Percentiles rank a stretch among this genome's conserved stretches.
Conservation (phyloP, 345 rosid species). For the Boechera retrofracta region DNA sequence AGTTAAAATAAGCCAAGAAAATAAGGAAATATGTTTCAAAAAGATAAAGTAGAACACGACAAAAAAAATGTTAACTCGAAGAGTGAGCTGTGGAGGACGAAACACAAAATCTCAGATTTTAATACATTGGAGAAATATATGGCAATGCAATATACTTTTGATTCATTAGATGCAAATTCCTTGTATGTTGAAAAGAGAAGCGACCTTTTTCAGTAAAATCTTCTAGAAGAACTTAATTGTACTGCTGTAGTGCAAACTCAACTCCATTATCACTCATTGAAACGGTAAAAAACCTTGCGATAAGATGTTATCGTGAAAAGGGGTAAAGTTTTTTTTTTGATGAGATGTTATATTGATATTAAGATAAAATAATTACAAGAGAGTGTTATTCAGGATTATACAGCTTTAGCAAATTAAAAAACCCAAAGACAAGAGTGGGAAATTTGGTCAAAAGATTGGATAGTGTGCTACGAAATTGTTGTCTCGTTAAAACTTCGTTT, state of each 20-base stretch:
- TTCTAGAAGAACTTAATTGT: slow-evolving; percentile 29
- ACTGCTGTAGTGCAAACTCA: neutral
- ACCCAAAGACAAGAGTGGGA: too few species aligned
- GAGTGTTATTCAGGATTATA: too few species aligned
- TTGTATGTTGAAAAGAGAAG: slow-evolving; percentile 24
- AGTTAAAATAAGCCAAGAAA: slow-evolving; percentile 18
- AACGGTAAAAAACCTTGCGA: neutral
- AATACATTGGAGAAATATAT: slow-evolving; percentile 47
- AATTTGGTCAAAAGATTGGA: too few species aligned
- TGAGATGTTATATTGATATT: too few species aligned
- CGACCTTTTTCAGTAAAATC: slow-evolving; percentile 19
- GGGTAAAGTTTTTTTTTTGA: neutral
- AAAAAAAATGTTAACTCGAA: slow-evolving; percentile 30
- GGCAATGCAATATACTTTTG: slow-evolving; percentile 35
- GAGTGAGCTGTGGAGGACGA: slow-evolving; percentile 31
- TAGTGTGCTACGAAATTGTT: too few species aligned
- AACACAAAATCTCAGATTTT: slow-evolving; percentile 40
- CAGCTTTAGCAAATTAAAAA: too few species aligned
- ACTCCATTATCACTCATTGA: neutral
- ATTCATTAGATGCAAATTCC: slow-evolving; percentile 46
- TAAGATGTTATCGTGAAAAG: neutral
- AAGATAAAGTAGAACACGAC: slow-evolving; percentile 30
- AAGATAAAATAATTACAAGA: too few species aligned
- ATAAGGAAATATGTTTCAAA: slow-evolving; percentile 15
- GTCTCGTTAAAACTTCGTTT: too few species aligned